These are phyloP conservation scores for Lepidium aucheri DNA, from an alignment of 345 rosid species.

Conservation along the genomic window DNA sequence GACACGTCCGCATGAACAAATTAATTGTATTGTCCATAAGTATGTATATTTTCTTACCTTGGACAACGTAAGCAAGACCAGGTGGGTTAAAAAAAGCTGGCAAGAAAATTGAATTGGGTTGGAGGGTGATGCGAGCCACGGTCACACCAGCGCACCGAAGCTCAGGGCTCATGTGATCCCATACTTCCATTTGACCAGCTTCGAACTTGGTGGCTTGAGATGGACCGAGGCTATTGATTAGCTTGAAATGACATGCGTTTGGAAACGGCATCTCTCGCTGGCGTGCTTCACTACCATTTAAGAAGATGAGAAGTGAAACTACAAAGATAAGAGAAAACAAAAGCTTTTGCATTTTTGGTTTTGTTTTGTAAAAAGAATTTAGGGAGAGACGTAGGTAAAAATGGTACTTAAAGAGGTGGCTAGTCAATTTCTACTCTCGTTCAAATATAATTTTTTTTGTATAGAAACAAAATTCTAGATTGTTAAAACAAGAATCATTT, in stretches of 20 bases:
- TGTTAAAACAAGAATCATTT: no score
- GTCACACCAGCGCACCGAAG: conserved; percentile 62
- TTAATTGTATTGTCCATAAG: background rate
- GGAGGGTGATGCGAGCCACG: conserved; percentile 34
- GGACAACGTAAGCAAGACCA: conserved; percentile 47
- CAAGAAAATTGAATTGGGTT: conserved; percentile 46
- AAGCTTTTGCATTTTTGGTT: conserved; percentile 11
- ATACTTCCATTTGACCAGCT: conserved; percentile 50
- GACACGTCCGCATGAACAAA: no score
- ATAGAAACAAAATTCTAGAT: no score
- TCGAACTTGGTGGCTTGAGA: conserved; percentile 33
- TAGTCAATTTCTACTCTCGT: background rate
- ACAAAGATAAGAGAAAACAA: conserved; percentile 23
- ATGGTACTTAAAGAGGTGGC: background rate
- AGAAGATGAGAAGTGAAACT: conserved; percentile 30
- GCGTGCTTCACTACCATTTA: conserved; percentile 30
- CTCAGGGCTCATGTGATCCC: conserved; percentile 46
- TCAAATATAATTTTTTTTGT: no score
- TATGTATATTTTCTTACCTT: conserved; percentile 18
- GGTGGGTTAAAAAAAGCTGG: conserved; percentile 39
- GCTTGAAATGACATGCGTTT: conserved; percentile 41
- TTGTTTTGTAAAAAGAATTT: background rate
- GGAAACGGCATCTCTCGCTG: conserved; percentile 13
- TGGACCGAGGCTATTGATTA: conserved; percentile 38
- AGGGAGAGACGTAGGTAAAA: background rate